A percentile compares a stretch with the other conserved stretches of the same genome.
Conservation (phyloP, 2,329 filamentous ascomycete genomes). For the Ascochyta viciae-villosae region DNA sequence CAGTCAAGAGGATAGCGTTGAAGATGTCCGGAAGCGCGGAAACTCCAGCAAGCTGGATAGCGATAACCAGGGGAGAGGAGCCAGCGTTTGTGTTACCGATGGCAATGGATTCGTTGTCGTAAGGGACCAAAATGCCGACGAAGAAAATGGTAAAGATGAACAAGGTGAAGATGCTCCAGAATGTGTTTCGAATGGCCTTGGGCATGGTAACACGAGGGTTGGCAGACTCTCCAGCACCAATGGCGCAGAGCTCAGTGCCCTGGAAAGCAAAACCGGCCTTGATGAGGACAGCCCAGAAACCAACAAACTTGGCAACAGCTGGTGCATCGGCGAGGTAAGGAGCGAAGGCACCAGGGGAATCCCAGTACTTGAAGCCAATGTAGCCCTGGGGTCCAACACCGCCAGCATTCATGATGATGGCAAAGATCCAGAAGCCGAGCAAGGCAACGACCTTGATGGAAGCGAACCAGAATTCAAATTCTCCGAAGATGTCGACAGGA, state of each 20-base stretch:
- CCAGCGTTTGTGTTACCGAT: conserved; percentile 63
- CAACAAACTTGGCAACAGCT: conserved; percentile 67
- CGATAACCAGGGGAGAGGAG: conserved; percentile 65
- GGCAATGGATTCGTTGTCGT: conserved; percentile 62
- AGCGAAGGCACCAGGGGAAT: conserved; percentile 70
- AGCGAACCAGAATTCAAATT: conserved; percentile 81
- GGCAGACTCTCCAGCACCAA: conserved; percentile 78
- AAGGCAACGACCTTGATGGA: conserved; percentile 79
- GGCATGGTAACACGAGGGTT: conserved; percentile 77
- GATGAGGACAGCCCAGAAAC: conserved; percentile 73
- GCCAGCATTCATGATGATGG: conserved; percentile 76
- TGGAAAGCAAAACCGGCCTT: conserved; percentile 75
- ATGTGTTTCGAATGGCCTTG: conserved; percentile 74
- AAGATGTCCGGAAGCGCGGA: conserved; percentile 64
- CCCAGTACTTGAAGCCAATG: conserved; percentile 77
- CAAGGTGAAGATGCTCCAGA: conserved; percentile 75
- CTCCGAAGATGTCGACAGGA: conserved; percentile 75
- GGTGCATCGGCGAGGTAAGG: conserved; percentile 66
- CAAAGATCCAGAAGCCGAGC: conserved; percentile 77
- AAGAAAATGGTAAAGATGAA: conserved; percentile 70
- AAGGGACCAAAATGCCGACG: conserved; percentile 74
- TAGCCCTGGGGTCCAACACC: conserved; percentile 70
- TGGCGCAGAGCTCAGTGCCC: conserved; percentile 77
- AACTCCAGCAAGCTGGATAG: conserved; percentile 54
- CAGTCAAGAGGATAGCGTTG: conserved; percentile 79